Percentiles rank a stretch among this genome's conserved stretches.
Evolutionary conservation across 1,284 basidiomycete genomes (phyloP).

Genomic region (Ceratorhiza oryzae-sativae): DNA sequence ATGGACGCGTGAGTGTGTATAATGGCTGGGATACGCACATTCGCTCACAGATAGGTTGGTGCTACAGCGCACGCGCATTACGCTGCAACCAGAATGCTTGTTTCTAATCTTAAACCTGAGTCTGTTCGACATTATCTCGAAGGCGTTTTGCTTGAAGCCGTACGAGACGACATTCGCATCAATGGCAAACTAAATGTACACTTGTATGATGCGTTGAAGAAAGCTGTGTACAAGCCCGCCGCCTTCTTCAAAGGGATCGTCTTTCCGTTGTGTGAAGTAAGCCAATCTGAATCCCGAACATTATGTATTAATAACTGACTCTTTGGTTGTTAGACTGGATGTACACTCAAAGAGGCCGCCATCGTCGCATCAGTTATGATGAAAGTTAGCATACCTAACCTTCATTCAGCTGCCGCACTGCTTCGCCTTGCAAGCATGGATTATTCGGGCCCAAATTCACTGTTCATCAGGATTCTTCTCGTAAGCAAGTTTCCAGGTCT

Average conservation of each 20-base stretch:
- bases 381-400: constrained; percentile 91
- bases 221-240: constrained; percentile 93
- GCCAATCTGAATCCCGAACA: constrained; percentile 46
- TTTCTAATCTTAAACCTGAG: constrained; percentile 95
- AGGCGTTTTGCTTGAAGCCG: constrained; percentile 89
- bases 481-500: neutral
- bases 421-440: constrained; percentile 96
- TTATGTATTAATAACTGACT: neutral
- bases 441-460: constrained; percentile 93
- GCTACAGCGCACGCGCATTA: constrained; percentile 79
- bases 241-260: constrained; percentile 99
- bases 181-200: constrained; percentile 88
- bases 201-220: constrained; percentile 91
- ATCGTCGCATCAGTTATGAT: constrained; percentile 93
- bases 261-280: constrained; percentile 92
- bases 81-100: constrained; percentile 94
- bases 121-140: constrained; percentile 96
- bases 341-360: constrained; percentile 93
- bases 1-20: constrained; percentile 71
- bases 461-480: constrained; percentile 95
- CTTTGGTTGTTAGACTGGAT: constrained; percentile 67
- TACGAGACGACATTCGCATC: constrained; percentile 87
- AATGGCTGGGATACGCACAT: neutral
- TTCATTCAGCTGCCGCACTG: constrained; percentile 96
- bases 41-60: neutral